Base-by-base conservation (phyloP, 176 grass and related monocot species). In the Oryza australiensis region DNA sequence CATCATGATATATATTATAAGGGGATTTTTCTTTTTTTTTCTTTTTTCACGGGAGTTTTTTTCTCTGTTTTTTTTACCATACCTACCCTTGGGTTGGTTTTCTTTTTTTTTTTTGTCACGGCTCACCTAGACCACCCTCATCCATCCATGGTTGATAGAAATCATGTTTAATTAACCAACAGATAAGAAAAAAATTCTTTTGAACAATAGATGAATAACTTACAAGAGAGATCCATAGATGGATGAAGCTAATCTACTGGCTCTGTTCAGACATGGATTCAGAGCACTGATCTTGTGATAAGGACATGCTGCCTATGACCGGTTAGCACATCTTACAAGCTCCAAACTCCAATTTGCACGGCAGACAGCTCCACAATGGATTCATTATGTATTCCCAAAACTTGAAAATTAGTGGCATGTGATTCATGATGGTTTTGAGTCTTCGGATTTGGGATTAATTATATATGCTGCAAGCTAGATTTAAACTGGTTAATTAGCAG, bases 231-330 rank as follows among this genome's bases (percentile, higher is more conserved):
- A 67, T 80, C 66, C 0, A 55, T 69, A 20, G 10, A 64, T 63
- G 64, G 40, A 63, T 64, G 23, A 71, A 76, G 9, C 24, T 38
- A 49, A 69, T 24, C 23, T 29, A 40, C 12, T 15, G 4, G 22
- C 23, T 40, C 42, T 80, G 33, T 67, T 65, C 40, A 65, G 32
- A 66, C 80, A 73, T 73, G 43, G 60, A 88, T 84, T 35, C 38
- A 11, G 45, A 55, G 59, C 38, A 57, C 26, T 84, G 51, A 65
- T 85, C 24, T 76, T 76, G 16, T 51, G 71, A 89, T 48, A 23
- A 49, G 7, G 62, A 88, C 69, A 59, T 84, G 43, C 40, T 29
- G 68, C 11, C 23, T 18, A 49, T 68, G 62, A 23, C 80, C 67
- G 46, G 14, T 29, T 49, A 32, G 40, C 26, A 20, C 26, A 20